Conservation (phyloP, 805 yeast species). For the Brettanomyces custersianus region DNA sequence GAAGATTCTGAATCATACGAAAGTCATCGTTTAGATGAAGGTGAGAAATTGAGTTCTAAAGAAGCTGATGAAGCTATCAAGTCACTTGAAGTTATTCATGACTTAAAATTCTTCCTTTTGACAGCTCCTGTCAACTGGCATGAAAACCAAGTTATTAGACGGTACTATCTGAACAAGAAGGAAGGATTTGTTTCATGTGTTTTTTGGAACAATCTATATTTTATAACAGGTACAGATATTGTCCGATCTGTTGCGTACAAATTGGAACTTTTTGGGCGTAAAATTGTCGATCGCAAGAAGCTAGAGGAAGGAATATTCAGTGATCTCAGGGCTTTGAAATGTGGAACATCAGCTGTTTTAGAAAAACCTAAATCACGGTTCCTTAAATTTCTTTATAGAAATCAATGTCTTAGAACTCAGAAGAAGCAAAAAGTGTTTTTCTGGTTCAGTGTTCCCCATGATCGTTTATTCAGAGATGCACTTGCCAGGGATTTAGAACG, state of each 20-base stretch:
- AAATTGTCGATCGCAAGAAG: slow-evolving; percentile 77
- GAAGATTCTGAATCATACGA: too few species aligned
- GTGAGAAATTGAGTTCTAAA: neutral
- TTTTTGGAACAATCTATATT: slow-evolving; percentile 82
- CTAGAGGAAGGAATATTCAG: slow-evolving; percentile 95
- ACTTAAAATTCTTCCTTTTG: slow-evolving; percentile 74
- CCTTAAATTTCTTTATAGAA: slow-evolving; percentile 73
- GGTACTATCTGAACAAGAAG: slow-evolving; percentile 78
- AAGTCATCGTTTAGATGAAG: neutral
- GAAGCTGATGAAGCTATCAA: slow-evolving; percentile 4
- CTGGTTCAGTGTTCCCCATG: slow-evolving; percentile 96
- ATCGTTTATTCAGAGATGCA: slow-evolving; percentile 85
- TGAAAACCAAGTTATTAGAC: slow-evolving; percentile 74
- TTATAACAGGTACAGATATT: slow-evolving; percentile 92
- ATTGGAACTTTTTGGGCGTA: slow-evolving; percentile 84
- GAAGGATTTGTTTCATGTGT: slow-evolving; percentile 93
- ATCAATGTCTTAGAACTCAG: slow-evolving; percentile 85
- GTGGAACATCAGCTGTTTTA: slow-evolving; percentile 78
- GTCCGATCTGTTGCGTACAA: slow-evolving; percentile 86
- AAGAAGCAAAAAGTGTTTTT: slow-evolving; percentile 95
- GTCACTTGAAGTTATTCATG: slow-evolving; percentile 66
- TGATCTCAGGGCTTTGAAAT: slow-evolving; percentile 77
- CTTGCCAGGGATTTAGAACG: slow-evolving; percentile 84
- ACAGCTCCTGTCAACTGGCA: slow-evolving; percentile 96
- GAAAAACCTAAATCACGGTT: slow-evolving; percentile 84